These are phyloP conservation scores for Colletotrichum liriopes DNA, from an alignment of 2,329 filamentous ascomycete species.

Conservation along the genomic window DNA sequence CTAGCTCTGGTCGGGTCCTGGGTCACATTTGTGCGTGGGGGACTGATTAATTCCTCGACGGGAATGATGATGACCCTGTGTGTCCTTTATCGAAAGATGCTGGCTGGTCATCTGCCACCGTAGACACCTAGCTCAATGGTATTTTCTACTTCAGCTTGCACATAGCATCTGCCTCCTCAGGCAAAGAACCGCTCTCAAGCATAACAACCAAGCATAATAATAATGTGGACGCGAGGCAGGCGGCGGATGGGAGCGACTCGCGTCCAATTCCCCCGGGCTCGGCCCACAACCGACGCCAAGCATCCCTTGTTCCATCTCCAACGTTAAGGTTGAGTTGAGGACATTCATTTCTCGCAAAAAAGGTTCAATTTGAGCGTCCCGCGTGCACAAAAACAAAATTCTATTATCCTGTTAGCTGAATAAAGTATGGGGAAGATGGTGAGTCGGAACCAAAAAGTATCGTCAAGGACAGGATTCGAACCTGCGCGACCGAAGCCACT, in stretches of 20 bases:
- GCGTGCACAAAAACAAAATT: not conserved
- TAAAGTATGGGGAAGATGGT: fast-evolving
- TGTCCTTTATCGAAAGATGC: not conserved
- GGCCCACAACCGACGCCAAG: not conserved
- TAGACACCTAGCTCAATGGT: not conserved
- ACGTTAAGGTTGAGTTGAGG: too few relatives aligned
- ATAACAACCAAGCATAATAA: not conserved
- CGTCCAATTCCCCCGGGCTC: not conserved
- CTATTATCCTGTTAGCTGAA: too few relatives aligned
- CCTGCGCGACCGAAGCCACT: slow-evolving; percentile 44
- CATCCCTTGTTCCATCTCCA: not conserved
- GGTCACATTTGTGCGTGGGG: not conserved
- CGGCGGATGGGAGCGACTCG: not conserved
- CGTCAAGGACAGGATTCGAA: slow-evolving; percentile 44
- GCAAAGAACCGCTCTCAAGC: not conserved
- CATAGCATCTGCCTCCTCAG: not conserved
- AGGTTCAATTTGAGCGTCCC: not conserved
- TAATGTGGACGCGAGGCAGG: not conserved
- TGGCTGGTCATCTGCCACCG: not conserved
- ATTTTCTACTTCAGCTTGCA: not conserved
- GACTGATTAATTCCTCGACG: not conserved
- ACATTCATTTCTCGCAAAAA: not conserved
- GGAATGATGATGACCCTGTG: not conserved
- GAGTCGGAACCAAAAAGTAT: too few relatives aligned
- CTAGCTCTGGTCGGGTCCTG: not conserved